Conservation (phyloP, 257 asterid species). For the Solanum pimpinellifolium region DNA sequence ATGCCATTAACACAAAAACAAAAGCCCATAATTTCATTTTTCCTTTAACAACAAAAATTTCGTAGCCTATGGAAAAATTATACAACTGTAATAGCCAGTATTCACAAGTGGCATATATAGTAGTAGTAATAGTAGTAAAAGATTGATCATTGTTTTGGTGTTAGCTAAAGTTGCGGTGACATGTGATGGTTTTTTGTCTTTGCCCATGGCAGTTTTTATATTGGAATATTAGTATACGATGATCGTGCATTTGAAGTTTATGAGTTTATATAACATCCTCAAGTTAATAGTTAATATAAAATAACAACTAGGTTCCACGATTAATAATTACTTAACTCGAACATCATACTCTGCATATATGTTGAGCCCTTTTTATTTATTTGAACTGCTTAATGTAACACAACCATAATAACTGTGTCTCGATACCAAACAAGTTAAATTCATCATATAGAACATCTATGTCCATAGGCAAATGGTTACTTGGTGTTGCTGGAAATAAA, state of each 20-base stretch:
- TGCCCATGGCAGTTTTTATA: background rate
- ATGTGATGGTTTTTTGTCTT: conserved; percentile 18
- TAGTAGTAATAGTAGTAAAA: background rate
- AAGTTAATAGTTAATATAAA: background rate
- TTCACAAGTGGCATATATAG: background rate
- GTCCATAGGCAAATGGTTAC: background rate
- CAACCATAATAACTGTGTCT: background rate
- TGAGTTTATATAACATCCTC: background rate
- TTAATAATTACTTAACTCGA: background rate
- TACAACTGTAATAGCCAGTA: background rate
- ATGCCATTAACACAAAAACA: conserved; percentile 18
- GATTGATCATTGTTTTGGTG: background rate
- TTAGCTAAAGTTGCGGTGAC: background rate
- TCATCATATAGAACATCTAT: background rate
- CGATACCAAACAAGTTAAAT: background rate
- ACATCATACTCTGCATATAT: background rate
- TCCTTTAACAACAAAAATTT: background rate
- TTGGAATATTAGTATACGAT: no score
- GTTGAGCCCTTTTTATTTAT: no score
- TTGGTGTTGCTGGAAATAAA: background rate
- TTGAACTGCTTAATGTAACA: no score
- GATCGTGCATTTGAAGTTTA: background rate
- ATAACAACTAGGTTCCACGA: background rate
- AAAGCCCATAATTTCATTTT: conserved; percentile 20
- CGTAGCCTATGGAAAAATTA: background rate